Evolutionary conservation across 805 yeast species (phyloP).

Genomic region (Zygosaccharomyces bisporus): DNA sequence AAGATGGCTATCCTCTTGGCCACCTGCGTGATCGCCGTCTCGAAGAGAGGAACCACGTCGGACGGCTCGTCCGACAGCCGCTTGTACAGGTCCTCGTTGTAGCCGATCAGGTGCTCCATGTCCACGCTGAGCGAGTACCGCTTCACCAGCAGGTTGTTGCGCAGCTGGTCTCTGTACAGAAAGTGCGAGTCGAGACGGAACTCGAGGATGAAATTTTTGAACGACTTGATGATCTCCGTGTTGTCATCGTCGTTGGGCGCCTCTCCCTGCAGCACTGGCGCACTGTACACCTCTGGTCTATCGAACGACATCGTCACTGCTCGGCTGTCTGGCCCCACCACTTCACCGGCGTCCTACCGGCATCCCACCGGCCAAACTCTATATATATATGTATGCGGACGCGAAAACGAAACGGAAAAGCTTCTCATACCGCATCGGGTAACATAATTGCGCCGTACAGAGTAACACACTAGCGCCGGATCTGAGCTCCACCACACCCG

Average conservation of each 20-base stretch:
- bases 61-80: conserved; percentile 80
- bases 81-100: conserved; percentile 85
- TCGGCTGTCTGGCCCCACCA: background rate
- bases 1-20: conserved; percentile 64
- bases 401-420: background rate
- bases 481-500: background rate
- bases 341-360: background rate
- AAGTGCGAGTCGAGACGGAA: conserved; percentile 80
- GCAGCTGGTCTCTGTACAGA: conserved; percentile 82
- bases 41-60: conserved; percentile 83
- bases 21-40: conserved; percentile 76
- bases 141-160: conserved; percentile 79
- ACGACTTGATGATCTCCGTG: conserved; percentile 70
- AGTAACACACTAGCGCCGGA: background rate
- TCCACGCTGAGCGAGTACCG: conserved; percentile 70
- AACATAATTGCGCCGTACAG: background rate
- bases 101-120: conserved; percentile 79
- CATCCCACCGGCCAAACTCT: background rate
- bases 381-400: background rate
- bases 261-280: conserved; percentile 86
- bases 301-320: conserved; percentile 58
- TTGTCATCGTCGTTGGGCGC: conserved; percentile 57
- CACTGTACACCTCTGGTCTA: conserved; percentile 65
- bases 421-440: background rate
- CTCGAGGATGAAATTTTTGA: conserved; percentile 77